Base-by-base conservation (phyloP, 176 grass and related monocot species). In the Microstegium vimineum region DNA sequence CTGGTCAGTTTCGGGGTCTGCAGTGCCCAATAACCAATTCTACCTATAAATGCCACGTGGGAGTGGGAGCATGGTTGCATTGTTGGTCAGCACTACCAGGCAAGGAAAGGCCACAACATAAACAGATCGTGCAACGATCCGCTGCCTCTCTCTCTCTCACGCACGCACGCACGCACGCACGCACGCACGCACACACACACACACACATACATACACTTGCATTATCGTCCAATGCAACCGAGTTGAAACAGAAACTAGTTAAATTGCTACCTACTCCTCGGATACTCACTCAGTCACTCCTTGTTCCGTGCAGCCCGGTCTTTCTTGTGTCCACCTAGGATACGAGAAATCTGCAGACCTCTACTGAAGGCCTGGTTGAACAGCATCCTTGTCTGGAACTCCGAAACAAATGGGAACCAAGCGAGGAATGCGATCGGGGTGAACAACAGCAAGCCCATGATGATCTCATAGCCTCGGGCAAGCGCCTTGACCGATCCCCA, bases 281-380 rank as follows among this genome's bases (percentile, higher is more conserved):
- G 38, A 23, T 45, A 43, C 40, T 71, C 68, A 43, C 41, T 97
- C 87, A 43, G 25, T 71, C 68, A 43, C 41, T 97, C 87, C 89
- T 97, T 94, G 62, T 83, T 90, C 81, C 82, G 86, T 6, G 89
- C 27, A 1, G 91, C 65, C 3, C 85, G 84, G 79, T 97, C 94
- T 79, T 94, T 97, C 87, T 84, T 97, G 30, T 91, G 91, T 3
- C 94, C 91, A 20, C 94, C 94, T 27, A 97, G 91, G 71, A 97
- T 88, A 69, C 94, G 89, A 8, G 92, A 97, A 60, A 97, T 97
- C 77, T 97, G 94, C 70, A 97, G 82, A 61, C 94, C 92, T 85
- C 94, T 80, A 74, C 94, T 97, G 83, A 97, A 97, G 62, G 94
- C 94, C 80, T 97, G 94, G 84, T 97, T 97, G 87, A 97, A 97